Evolutionary conservation across 371 early-diverging fungal genomes (phyloP).

Genomic region (Sporodiniella umbellata): DNA sequence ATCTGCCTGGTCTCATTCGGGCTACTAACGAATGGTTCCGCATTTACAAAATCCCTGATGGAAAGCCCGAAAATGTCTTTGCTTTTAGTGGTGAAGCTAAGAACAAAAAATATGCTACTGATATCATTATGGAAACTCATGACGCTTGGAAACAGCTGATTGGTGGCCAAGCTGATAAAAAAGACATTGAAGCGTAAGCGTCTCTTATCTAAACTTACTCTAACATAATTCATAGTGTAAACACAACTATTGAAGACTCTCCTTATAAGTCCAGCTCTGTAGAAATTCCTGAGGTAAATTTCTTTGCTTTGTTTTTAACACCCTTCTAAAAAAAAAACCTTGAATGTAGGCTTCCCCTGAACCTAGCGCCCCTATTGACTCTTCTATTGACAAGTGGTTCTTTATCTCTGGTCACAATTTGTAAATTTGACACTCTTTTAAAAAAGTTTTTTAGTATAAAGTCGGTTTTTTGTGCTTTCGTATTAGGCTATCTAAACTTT

Average conservation of each 20-base stretch:
- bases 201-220: constrained; percentile 2
- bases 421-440: not conserved
- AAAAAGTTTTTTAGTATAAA: too few relatives aligned
- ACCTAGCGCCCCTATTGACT: constrained; percentile 62
- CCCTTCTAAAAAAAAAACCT: not conserved
- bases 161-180: constrained; percentile 63
- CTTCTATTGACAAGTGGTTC: constrained; percentile 96
- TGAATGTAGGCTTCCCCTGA: constrained; percentile 30
- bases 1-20: constrained; percentile 88
- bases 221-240: constrained; percentile 43
- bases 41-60: constrained; percentile 97
- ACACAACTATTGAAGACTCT: constrained; percentile 69
- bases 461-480: too few relatives aligned
- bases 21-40: constrained; percentile 97
- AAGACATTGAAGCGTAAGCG: constrained; percentile 67
- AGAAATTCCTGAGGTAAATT: constrained; percentile 67
- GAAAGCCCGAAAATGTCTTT: constrained; percentile 94
- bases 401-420: constrained; percentile 58
- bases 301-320: not conserved
- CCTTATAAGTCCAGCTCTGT: constrained; percentile 65
- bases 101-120: constrained; percentile 91
- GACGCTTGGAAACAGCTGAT: constrained; percentile 95
- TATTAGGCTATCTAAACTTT: too few relatives aligned
- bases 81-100: constrained; percentile 95
- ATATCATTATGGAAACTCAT: constrained; percentile 91